These are phyloP conservation scores for Hypoxylon perforatum DNA, from an alignment of 495 filamentous ascomycete species.

Conservation along the genomic window DNA sequence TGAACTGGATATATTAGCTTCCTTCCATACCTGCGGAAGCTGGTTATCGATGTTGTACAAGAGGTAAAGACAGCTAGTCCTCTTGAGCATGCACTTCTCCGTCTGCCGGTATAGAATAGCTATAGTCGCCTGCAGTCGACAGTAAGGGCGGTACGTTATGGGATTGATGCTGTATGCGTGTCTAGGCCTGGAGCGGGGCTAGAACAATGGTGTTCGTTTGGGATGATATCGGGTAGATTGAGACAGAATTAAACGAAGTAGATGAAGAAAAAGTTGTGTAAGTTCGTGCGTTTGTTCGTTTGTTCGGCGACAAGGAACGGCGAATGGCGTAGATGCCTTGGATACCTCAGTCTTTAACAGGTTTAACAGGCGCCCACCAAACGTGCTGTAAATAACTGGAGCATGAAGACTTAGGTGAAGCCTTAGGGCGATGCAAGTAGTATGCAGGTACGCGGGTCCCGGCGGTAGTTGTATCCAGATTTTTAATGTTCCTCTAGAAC, in stretches of 20 bases:
- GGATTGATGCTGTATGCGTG: constrained; percentile 17
- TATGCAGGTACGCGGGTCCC: no score
- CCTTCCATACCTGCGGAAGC: constrained; percentile 28
- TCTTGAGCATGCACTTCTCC: constrained; percentile 33
- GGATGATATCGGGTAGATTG: constrained; percentile 12
- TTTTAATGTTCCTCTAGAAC: neutral
- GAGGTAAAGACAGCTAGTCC: neutral
- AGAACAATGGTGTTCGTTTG: neutral
- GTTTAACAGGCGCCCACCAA: no score
- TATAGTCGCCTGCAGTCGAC: neutral
- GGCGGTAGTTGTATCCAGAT: neutral
- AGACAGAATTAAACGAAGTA: constrained; percentile 24
- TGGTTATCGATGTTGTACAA: constrained; percentile 22
- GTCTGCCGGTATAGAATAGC: neutral
- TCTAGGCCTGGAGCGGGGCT: constrained; percentile 6
- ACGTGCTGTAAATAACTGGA: neutral
- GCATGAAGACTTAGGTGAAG: neutral
- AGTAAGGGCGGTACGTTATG: neutral
- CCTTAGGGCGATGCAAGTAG: neutral
- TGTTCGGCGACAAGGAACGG: neutral
- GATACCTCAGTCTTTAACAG: no score
- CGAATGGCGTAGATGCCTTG: constrained; percentile 9
- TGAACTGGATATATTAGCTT: constrained; percentile 13
- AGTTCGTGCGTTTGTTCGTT: constrained; percentile 11
- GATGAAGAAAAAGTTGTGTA: constrained; percentile 7